Evolutionary conservation across 2,329 filamentous ascomycete species (phyloP).

Genomic region (Sclerotinia minor): DNA sequence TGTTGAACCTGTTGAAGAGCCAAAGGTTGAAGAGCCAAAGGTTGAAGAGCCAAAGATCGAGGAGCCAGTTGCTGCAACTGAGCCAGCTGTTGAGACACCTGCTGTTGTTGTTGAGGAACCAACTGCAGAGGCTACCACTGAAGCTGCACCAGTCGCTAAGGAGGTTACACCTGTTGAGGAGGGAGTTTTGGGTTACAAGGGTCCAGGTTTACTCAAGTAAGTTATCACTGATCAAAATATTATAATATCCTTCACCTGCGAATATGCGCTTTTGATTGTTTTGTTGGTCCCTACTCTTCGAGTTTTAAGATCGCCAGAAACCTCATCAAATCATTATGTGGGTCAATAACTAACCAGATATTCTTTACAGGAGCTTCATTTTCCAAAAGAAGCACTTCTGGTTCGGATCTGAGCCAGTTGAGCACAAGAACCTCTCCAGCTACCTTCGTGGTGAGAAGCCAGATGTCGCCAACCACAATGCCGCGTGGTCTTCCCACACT

Average conservation of each 20-base stretch:
- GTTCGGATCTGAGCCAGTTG: constrained; percentile 72
- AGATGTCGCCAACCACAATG: constrained; percentile 72
- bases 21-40: constrained; percentile 41
- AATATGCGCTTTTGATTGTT: neutral
- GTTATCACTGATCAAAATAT: constrained; percentile 42
- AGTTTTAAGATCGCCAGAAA: neutral
- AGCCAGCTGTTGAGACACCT: constrained; percentile 43
- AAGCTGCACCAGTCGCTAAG: constrained; percentile 59
- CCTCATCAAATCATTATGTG: neutral
- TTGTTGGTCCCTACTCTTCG: neutral
- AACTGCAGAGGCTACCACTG: constrained; percentile 45
- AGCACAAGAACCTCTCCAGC: constrained; percentile 69
- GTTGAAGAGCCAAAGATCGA: constrained; percentile 37
- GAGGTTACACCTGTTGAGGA: constrained; percentile 56
- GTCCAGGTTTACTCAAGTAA: constrained; percentile 78
- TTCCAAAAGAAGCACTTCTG: constrained; percentile 94
- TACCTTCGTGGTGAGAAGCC: constrained; percentile 91
- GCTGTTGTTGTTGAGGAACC: constrained; percentile 42
- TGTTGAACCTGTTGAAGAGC: constrained; percentile 49
- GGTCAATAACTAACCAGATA: constrained; percentile 16
- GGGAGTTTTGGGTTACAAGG: constrained; percentile 87
- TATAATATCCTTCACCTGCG: neutral
- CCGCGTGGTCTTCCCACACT: constrained; percentile 88
- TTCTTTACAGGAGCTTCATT: constrained; percentile 66
- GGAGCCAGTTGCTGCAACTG: constrained; percentile 40